Evolutionary conservation across 805 yeast genomes (phyloP), one percentile per base, ranked within the genome.

Genomic region (Starmerella potacharoeniae): DNA sequence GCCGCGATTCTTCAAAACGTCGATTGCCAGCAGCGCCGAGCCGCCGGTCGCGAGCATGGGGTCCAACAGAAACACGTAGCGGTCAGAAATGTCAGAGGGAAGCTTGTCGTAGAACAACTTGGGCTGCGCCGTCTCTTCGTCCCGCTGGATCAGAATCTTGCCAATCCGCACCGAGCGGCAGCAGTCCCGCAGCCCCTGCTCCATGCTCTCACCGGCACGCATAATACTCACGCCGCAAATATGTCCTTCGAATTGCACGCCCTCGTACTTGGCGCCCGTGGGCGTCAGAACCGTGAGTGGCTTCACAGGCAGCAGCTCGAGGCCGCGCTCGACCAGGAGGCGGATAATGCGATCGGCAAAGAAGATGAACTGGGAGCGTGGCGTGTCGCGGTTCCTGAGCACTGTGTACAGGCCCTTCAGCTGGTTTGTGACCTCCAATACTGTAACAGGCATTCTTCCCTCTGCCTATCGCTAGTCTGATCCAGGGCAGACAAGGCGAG

Each of bases 31-130:
- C 70, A 88, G 80, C 17, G 97, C 98, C 58, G 96, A 86, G 51
- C 98, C 98, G 62, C 98, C 98, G 17, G 99, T 93, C 36, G 99
- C 99, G 67, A 93, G 78, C 95, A 93, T 86, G 55, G 99, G 98
- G 67, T 93, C 99, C 62, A 93, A 75, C 64, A 93, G 73, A 67
- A 93, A 86, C 31, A 93, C 97, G 64, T 82, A 93, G 62, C 98
- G 77, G 16, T 85, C 85, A 45, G 83, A 73, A 61, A 93, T 91
- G 66, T 93, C 98, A 60, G 82, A 87, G 17, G 99, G 99, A 60
- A 93, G 77, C 69, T 93, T 93, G 64, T 86, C 96, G 69, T 90
- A 93, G 72, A 84, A 93, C 54, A 93, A 74, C 68, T 88, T 86
- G 44, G 98, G 97, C 63, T 78, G 70, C 2, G 97, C 96, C 30